Base-by-base conservation (phyloP, 2,329 filamentous ascomycete species). In the Scolecobasidium constrictum region DNA sequence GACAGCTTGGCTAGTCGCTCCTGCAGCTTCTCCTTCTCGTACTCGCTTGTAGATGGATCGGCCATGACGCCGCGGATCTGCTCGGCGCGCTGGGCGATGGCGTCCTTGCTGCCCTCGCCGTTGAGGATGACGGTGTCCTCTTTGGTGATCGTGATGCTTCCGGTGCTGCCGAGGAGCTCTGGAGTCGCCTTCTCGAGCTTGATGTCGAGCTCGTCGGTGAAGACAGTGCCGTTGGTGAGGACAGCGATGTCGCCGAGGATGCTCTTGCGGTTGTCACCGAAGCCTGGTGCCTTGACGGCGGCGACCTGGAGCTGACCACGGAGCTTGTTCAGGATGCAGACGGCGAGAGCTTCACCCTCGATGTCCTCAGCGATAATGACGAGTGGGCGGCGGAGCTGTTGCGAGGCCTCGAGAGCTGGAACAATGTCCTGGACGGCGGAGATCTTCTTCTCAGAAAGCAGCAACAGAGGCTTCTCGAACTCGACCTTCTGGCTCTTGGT, bases 21-120 rank as follows among this genome's bases (percentile, higher is more conserved):
- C 73, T 96, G 92, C 52, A 98, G 86, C 81, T 98, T 98, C 83
- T 98, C 92, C 79, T 95, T 96, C 79, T 98, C 92, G 71, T 98
- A 98, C 61, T 98, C 92, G 38, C 88, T 95, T 51, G 92, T 98
- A 56, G 77, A 81, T 52, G 90, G 83, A 71, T 98, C 92, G 49
- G 73, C 76, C 73, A 95, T 94, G 68, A 96, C 87, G 54, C 90
- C 88, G 55, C 92, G 88, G 68, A 98, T 98, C 75, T 98, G 92
- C 72, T 98, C 92, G 70, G 92, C 96, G 63, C 92, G 85, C 75
- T 95, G 87, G 51, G 84, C 69, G 58, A 98, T 93, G 52, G 76
- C 66, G 61, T 98, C 92, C 77, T 96, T 95, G 81, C 72, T 83
- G 51, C 92, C 92, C 59, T 94, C 87, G 45, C 92, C 92, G 67